Conservation (phyloP, 192 early-diverging fungal genomes). For the Coemansia sp. region DNA sequence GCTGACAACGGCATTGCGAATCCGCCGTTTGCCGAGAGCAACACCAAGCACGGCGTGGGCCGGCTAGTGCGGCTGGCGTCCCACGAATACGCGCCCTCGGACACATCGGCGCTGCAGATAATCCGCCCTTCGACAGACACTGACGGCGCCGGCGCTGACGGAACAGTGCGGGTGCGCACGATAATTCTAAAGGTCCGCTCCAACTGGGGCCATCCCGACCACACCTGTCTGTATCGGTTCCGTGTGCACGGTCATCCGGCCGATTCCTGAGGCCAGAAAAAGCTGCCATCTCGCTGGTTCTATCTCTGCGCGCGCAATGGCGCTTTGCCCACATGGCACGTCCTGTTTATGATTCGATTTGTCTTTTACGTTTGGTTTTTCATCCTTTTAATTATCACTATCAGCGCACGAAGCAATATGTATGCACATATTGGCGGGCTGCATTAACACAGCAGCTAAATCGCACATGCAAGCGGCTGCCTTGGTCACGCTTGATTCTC, state of each 20-base stretch:
- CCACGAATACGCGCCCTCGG: conserved; percentile 52
- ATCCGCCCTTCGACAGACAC: conserved; percentile 20
- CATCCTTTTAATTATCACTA: too few relatives aligned
- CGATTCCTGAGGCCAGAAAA: conserved; percentile 7
- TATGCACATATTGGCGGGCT: too few relatives aligned
- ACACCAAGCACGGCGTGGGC: conserved; percentile 14
- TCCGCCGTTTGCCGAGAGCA: conserved; percentile 28
- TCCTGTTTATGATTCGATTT: too few relatives aligned
- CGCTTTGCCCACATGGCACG: too few relatives aligned
- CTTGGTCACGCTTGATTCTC: background rate
- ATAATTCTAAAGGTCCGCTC: conserved; percentile 58
- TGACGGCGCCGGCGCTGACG: conserved; percentile 11
- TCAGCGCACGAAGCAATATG: too few relatives aligned
- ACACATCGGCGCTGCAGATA: conserved; percentile 44
- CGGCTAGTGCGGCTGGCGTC: conserved; percentile 22
- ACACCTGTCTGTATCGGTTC: conserved; percentile 74
- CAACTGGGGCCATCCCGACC: conserved; percentile 69
- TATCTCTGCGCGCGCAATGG: too few relatives aligned
- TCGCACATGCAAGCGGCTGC: background rate
- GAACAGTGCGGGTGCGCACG: conserved; percentile 47
- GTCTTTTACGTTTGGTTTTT: too few relatives aligned
- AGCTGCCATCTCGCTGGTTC: too few relatives aligned
- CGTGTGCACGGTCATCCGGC: conserved; percentile 59
- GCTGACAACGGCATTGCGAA: conserved; percentile 4
- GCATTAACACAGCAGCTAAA: too few relatives aligned